Evolutionary conservation across 345 rosid species (phyloP).

Genomic region (Moricandia arvensis): DNA sequence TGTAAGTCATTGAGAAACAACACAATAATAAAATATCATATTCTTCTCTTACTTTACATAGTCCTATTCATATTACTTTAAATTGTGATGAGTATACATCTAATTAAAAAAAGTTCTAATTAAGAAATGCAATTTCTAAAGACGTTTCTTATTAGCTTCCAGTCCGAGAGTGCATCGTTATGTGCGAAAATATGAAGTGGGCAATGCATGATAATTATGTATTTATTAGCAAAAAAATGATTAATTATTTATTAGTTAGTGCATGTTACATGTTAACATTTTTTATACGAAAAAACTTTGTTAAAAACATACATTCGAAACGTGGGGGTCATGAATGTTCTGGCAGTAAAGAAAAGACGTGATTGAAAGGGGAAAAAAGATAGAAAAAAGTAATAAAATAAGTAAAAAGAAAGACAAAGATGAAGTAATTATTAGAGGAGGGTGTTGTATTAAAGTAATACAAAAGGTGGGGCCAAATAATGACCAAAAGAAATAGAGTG

Average conservation of each 20-base stretch:
- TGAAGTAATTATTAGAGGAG: conserved; percentile 28
- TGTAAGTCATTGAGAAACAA: too few species aligned
- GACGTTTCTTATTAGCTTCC: not conserved
- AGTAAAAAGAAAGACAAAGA: conserved; percentile 9
- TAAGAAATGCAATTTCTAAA: not conserved
- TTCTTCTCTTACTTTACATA: too few species aligned
- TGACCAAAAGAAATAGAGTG: not conserved
- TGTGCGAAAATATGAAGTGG: conserved; percentile 13
- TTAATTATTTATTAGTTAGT: too few species aligned
- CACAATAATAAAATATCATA: too few species aligned
- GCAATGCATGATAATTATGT: conserved; percentile 25
- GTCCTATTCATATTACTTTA: not conserved
- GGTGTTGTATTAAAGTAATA: conserved; percentile 7
- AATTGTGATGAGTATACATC: not conserved
- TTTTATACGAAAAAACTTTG: not conserved
- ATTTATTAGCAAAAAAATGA: too few species aligned
- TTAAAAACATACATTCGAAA: conserved; percentile 22
- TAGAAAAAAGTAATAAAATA: conserved; percentile 15
- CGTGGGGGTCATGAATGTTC: conserved; percentile 38
- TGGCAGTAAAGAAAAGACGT: conserved; percentile 35
- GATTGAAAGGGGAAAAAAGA: conserved; percentile 26
- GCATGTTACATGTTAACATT: too few species aligned
- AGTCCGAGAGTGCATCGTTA: not conserved
- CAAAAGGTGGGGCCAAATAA: not conserved
- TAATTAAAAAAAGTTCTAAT: not conserved